phyloP scores from a whole-genome alignment of 2,329 filamentous ascomycete genomes.

The Helminthosporium solani region DNA sequence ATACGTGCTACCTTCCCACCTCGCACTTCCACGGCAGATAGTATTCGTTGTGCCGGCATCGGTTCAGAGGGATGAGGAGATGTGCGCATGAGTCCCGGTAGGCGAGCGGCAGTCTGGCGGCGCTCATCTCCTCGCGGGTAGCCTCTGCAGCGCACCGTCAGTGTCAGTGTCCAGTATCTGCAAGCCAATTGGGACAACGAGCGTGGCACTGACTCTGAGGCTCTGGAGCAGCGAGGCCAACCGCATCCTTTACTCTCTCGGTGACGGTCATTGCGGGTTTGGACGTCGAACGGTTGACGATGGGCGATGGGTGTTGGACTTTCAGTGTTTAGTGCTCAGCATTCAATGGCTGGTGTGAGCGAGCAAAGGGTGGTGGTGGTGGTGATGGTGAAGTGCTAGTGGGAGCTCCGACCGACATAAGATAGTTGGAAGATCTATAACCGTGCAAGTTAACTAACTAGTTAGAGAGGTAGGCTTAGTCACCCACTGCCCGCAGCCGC shows the following conservation, averaged over 20 bases:
- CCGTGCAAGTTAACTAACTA: too few species aligned
- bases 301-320: too few species aligned
- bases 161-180: slow-evolving; percentile 35
- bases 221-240: slow-evolving; percentile 45
- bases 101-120: slow-evolving; percentile 79
- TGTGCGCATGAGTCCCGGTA: slow-evolving; percentile 97
- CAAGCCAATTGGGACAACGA: slow-evolving; percentile 19
- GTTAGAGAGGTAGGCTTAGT: too few species aligned
- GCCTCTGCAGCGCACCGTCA: slow-evolving; percentile 58
- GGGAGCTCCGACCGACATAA: slow-evolving; percentile 11
- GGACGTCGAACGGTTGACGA: too few species aligned
- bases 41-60: slow-evolving; percentile 86
- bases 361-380: slow-evolving; percentile 24
- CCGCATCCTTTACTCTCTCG: slow-evolving; percentile 51
- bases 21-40: slow-evolving; percentile 98
- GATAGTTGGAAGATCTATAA: too few species aligned
- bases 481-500: neutral
- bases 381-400: slow-evolving; percentile 13
- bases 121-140: slow-evolving; percentile 89
- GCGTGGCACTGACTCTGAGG: slow-evolving; percentile 32
- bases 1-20: slow-evolving; percentile 57
- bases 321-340: too few species aligned
- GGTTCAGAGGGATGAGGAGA: slow-evolving; percentile 92
- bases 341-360: too few species aligned
- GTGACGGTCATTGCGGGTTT: slow-evolving; percentile 44